These are phyloP conservation scores for Pseudonitzschia delicatissima DNA, from an alignment of 108 stramenopile species.

Conservation along the genomic window DNA sequence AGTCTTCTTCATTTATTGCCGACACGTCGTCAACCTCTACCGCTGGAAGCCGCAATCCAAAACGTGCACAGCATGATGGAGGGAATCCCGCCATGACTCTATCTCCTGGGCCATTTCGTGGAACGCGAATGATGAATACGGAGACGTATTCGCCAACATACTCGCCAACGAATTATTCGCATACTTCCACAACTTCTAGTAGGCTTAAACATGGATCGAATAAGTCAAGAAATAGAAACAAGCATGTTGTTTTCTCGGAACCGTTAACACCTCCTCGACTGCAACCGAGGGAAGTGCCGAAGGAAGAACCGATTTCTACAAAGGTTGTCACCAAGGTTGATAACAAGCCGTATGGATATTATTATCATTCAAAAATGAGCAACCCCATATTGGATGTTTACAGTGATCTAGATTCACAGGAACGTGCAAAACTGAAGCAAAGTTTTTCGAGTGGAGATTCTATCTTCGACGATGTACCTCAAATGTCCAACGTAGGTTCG, in stretches of 20 bases:
- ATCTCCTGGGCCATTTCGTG: not conserved
- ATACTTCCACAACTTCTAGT: not conserved
- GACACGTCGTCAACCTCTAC: not conserved
- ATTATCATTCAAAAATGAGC: too few relatives aligned
- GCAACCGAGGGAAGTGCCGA: not conserved
- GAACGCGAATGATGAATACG: not conserved
- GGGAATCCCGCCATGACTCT: not conserved
- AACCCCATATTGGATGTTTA: too few relatives aligned
- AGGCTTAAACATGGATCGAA: too few relatives aligned
- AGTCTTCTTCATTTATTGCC: not conserved
- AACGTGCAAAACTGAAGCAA: not conserved
- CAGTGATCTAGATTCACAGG: not conserved
- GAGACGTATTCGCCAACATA: not conserved
- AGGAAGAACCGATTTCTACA: not conserved
- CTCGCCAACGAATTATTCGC: not conserved
- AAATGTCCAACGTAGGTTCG: not conserved
- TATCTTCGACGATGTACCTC: not conserved
- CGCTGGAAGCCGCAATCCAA: not conserved
- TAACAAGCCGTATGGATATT: too few relatives aligned
- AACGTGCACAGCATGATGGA: not conserved
- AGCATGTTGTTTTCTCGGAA: constrained; percentile 5
- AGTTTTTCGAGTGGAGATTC: not conserved
- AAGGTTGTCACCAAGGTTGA: not conserved
- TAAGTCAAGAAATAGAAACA: too few relatives aligned
- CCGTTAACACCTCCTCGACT: not conserved